Conservation (phyloP, 169 alveolate genomes). For the Cytauxzoon felis region DNA sequence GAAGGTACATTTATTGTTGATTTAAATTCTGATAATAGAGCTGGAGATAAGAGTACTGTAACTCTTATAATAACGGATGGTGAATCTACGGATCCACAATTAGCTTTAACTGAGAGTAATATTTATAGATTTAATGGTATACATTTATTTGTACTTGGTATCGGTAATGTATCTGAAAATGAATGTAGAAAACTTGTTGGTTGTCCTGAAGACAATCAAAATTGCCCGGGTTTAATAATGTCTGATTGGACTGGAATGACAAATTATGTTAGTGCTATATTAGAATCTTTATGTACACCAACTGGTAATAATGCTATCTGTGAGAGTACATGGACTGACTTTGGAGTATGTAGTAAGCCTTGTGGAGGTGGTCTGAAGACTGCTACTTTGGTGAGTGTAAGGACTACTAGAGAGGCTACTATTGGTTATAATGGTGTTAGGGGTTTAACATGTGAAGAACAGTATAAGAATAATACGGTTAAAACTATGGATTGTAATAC, state of each 20-base stretch:
- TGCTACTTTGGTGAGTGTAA: conserved; percentile 5
- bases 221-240: conserved; percentile 20
- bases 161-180: conserved; percentile 4
- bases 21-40: not conserved
- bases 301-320: conserved; percentile 38
- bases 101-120: conserved; percentile 33
- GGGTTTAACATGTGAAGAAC: conserved; percentile 60
- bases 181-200: conserved; percentile 48
- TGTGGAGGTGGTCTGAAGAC: conserved; percentile 55
- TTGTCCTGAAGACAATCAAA: conserved; percentile 16
- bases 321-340: conserved; percentile 50
- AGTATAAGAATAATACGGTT: not conserved
- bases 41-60: conserved; percentile 44
- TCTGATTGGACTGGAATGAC: not conserved
- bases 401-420: conserved; percentile 30
- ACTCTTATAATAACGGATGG: conserved; percentile 45
- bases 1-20: conserved; percentile 2
- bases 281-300: conserved; percentile 3
- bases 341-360: conserved; percentile 27
- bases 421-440: not conserved
- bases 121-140: conserved; percentile 43
- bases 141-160: conserved; percentile 25
- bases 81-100: conserved; percentile 2
- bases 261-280: not conserved
- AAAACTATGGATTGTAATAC: conserved; percentile 30